These are phyloP conservation scores for Talaromyces piceae DNA, from an alignment of 2,329 filamentous ascomycete species.

Conservation along the genomic window DNA sequence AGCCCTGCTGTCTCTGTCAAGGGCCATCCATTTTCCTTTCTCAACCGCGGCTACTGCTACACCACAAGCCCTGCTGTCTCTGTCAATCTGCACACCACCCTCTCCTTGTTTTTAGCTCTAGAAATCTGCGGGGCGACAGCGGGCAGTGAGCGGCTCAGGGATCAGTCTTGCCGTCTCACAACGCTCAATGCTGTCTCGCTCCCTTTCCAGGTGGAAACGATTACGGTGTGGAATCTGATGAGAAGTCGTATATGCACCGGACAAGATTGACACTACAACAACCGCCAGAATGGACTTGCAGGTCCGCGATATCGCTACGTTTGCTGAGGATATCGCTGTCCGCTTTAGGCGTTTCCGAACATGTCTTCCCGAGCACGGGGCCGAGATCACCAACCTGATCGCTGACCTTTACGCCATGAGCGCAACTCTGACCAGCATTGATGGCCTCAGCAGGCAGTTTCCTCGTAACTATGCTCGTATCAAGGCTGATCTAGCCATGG, in stretches of 20 bases:
- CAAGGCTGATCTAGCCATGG: constrained; percentile 41
- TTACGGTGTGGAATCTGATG: neutral
- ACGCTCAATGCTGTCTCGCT: neutral
- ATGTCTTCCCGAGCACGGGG: constrained; percentile 44
- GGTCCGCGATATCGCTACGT: constrained; percentile 35
- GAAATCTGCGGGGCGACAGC: neutral
- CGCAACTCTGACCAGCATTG: constrained; percentile 42
- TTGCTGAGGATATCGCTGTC: constrained; percentile 47
- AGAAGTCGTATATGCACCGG: constrained; percentile 1
- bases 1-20: neutral
- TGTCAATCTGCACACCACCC: neutral
- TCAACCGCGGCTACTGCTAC: constrained; percentile 1
- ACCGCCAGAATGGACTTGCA: constrained; percentile 31
- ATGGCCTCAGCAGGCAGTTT: constrained; percentile 37
- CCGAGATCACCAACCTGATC: constrained; percentile 48
- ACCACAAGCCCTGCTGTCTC: neutral
- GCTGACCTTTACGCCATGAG: constrained; percentile 50
- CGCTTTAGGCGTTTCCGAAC: constrained; percentile 44
- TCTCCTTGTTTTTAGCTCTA: neutral
- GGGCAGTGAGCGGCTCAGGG: neutral
- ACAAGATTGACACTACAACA: constrained; percentile 18
- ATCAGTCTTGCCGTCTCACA: neutral
- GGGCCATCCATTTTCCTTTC: too few species aligned
- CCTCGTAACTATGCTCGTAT: constrained; percentile 34
- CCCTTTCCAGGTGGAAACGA: neutral